phyloP scores from a whole-genome alignment of 495 filamentous ascomycete genomes.

The Aspergillus nidulans region DNA sequence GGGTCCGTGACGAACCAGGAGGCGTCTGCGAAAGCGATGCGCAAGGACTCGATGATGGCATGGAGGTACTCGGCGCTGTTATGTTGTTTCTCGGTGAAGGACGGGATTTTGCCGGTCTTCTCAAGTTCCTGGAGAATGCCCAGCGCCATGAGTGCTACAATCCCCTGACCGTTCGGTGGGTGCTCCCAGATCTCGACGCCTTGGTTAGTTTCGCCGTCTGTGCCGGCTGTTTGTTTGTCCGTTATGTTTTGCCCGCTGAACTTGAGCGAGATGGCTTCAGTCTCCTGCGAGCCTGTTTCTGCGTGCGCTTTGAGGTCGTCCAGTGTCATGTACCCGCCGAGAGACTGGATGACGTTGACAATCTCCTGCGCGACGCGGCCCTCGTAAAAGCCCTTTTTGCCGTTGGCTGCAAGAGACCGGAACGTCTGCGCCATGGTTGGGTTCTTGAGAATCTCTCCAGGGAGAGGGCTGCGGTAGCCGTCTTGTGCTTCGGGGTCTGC shows the following conservation, averaged over 20 bases:
- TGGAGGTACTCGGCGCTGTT: slow-evolving; percentile 80
- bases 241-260: slow-evolving; percentile 67
- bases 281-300: slow-evolving; percentile 68
- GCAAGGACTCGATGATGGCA: slow-evolving; percentile 80
- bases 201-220: slow-evolving; percentile 40
- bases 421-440: slow-evolving; percentile 78
- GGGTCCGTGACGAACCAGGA: slow-evolving; percentile 89
- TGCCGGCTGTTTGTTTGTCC: slow-evolving; percentile 41
- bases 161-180: slow-evolving; percentile 95
- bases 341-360: slow-evolving; percentile 68
- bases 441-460: slow-evolving; percentile 90
- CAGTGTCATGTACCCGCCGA: slow-evolving; percentile 73
- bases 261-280: slow-evolving; percentile 73
- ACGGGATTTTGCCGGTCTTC: slow-evolving; percentile 61
- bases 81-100: slow-evolving; percentile 64
- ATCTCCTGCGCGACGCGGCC: slow-evolving; percentile 76
- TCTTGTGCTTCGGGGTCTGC: slow-evolving; percentile 58
- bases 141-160: slow-evolving; percentile 90
- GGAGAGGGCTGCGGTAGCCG: slow-evolving; percentile 63
- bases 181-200: slow-evolving; percentile 93
- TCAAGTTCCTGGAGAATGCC: slow-evolving; percentile 87
- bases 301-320: slow-evolving; percentile 77
- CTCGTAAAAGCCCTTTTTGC: slow-evolving; percentile 87
- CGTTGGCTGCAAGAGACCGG: slow-evolving; percentile 69
- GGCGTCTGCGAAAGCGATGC: slow-evolving; percentile 89